Evolutionary conservation across 2,329 filamentous ascomycete genomes (phyloP).

Genomic region (Helotiales sp.): DNA sequence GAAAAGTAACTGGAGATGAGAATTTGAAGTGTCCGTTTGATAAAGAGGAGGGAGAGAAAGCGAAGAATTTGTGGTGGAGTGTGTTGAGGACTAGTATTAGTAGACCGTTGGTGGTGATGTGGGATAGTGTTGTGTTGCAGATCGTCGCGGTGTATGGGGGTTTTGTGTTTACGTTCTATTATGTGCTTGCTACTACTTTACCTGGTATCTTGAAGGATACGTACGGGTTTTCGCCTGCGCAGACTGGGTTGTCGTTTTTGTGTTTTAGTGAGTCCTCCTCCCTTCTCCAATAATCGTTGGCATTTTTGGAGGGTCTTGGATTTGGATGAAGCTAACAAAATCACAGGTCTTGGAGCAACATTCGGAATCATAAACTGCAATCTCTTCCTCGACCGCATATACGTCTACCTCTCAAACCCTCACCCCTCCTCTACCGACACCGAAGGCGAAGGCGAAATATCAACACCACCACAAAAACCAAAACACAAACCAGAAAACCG

Average conservation of each 20-base stretch:
- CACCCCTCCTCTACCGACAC: no score
- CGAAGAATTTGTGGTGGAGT: conserved; percentile 45
- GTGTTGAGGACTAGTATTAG: conserved; percentile 37
- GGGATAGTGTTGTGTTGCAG: conserved; percentile 52
- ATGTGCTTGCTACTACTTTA: conserved; percentile 46
- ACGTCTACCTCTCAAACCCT: conserved; percentile 23
- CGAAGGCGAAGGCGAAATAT: no score
- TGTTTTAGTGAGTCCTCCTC: conserved; percentile 45
- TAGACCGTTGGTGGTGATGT: conserved; percentile 42
- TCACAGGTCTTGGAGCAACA: conserved; percentile 28
- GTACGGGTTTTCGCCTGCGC: conserved; percentile 46
- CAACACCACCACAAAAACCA: no score
- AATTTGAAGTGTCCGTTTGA: conserved; percentile 29
- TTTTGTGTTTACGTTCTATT: conserved; percentile 45
- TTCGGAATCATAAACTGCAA: conserved; percentile 44
- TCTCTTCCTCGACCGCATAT: conserved; percentile 33
- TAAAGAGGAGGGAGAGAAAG: conserved; percentile 52
- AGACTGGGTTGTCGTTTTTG: conserved; percentile 54
- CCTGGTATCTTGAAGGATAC: conserved; percentile 41
- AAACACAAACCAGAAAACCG: conserved; percentile 65
- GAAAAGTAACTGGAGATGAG: conserved; percentile 51
- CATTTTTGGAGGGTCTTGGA: conserved; percentile 25
- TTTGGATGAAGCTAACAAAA: no score
- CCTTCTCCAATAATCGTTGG: background rate
- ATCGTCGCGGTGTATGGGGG: conserved; percentile 43